Evolutionary conservation across 495 filamentous ascomycete species (phyloP).

Genomic region (Tuber magnatum): DNA sequence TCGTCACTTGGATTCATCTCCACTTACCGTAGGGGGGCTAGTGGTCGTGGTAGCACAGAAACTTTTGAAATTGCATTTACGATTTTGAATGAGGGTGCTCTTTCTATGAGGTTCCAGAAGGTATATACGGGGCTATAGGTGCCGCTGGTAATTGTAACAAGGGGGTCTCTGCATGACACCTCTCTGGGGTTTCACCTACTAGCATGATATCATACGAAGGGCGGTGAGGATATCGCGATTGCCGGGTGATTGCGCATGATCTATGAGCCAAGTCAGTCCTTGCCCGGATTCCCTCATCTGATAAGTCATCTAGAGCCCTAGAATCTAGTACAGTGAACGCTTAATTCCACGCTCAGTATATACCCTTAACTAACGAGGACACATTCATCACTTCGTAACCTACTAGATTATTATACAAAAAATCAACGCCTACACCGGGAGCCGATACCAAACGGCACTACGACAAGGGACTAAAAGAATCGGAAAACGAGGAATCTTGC

Average conservation of each 20-base stretch:
- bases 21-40: too few species aligned
- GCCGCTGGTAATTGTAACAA: too few species aligned
- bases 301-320: neutral
- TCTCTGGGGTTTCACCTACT: too few species aligned
- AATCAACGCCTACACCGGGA: neutral
- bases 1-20: too few species aligned
- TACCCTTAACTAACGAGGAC: neutral
- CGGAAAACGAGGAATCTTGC: neutral
- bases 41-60: too few species aligned
- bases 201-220: too few species aligned
- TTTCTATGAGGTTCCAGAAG: too few species aligned
- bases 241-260: neutral
- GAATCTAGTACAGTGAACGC: neutral
- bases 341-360: neutral
- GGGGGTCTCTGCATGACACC: too few species aligned
- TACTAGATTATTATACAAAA: neutral
- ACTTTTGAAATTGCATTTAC: too few species aligned
- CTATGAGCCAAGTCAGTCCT: neutral
- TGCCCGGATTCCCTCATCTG: neutral
- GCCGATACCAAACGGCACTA: neutral
- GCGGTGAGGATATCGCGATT: neutral
- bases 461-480: neutral
- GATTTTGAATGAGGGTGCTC: too few species aligned
- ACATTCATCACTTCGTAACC: neutral
- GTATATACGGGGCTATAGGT: too few species aligned